Base-by-base conservation (phyloP, 2,329 filamentous ascomycete genomes). In the Phialophora verrucosa region DNA sequence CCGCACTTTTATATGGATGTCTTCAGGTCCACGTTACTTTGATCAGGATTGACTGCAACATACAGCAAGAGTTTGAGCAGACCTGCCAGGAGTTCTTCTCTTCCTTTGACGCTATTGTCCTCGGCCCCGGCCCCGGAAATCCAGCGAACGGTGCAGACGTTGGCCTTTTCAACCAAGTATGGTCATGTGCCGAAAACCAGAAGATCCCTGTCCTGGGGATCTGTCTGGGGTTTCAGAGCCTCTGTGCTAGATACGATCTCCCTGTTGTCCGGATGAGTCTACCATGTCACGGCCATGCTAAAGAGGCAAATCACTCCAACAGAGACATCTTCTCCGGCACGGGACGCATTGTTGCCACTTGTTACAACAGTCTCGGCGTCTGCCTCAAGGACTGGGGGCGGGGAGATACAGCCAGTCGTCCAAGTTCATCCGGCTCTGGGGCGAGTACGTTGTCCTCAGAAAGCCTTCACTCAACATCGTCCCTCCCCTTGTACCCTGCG, bases 91-190 rank as follows among this genome's bases (percentile, higher is more conserved):
- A 65, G 7, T 71, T 68, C 57, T 66, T 69, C n/a, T 75, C 75
- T 64, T 77, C 50, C 82, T 86, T 76, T 76, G 90, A 94, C 77
- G 95, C 92, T 49, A 88, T 97, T 25, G 90, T 98, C 58, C 91
- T 92, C 70, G 94, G 95, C 0, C 95, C 95, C 0, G 95, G 95
- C 0, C 95, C 95, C 0, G 95, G 95, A 10, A 88, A 91, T 74
- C 92, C 94, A 0, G 84, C 84, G 54, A 85, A 87, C 65, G 78
- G 85, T 7, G 80, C 82, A n/a, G 94, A 98, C 77, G 88, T 97
- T 44, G 95, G 95, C 10, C 83, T 95, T 50, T 95, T 97, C 81
- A 84, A 83, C 62, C 80, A 88, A 68, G 82, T 98, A 4, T 98
- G 93, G 92, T 78, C 79, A 57, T 81, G 94, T 17, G 78, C 82